A percentile compares a stretch with the other conserved stretches of the same genome.
Conservation (phyloP, 2,329 filamentous ascomycete genomes). For the Parafenestella ontariensis region DNA sequence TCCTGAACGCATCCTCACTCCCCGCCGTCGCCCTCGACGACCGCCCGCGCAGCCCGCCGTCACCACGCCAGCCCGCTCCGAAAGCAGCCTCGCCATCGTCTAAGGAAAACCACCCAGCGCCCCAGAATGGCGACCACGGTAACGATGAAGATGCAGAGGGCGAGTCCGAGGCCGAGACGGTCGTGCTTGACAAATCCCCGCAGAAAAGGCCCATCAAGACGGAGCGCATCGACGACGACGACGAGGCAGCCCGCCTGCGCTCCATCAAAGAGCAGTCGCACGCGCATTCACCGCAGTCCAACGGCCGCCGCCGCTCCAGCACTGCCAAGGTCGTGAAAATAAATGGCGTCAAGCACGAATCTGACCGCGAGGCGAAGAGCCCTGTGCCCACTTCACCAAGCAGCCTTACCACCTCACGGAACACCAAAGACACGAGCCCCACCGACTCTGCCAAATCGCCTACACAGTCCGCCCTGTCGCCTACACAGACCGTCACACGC, state of each 20-base stretch:
- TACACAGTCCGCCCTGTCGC: conserved; percentile 33
- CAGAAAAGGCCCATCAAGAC: conserved; percentile 51
- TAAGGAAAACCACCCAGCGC: conserved; percentile 19
- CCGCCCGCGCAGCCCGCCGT: conserved; percentile 16
- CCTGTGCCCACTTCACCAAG: conserved; percentile 45
- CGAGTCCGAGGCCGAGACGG: conserved; percentile 60
- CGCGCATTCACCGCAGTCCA: conserved; percentile 32
- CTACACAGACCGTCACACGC: conserved; percentile 34
- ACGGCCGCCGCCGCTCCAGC: conserved; percentile 34
- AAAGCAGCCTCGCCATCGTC: conserved; percentile 29
- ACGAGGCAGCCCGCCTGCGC: conserved; percentile 31
- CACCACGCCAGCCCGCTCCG: conserved; percentile 14
- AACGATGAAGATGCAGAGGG: conserved; percentile 46
- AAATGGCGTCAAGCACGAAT: conserved; percentile 40
- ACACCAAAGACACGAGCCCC: conserved; percentile 46
- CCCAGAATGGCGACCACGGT: conserved; percentile 35
- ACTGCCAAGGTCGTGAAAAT: conserved; percentile 30
- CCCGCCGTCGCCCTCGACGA: conserved; percentile 20
- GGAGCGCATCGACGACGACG: conserved; percentile 47
- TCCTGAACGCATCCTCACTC: conserved; percentile 38
- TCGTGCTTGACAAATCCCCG: conserved; percentile 52
- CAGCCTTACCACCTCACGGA: conserved; percentile 42
- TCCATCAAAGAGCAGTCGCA: conserved; percentile 38
- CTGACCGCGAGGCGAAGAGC: conserved; percentile 42
- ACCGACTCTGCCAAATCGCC: conserved; percentile 38